phyloP scores from a whole-genome alignment of 805 yeast species.

The Spathaspora sp. region DNA sequence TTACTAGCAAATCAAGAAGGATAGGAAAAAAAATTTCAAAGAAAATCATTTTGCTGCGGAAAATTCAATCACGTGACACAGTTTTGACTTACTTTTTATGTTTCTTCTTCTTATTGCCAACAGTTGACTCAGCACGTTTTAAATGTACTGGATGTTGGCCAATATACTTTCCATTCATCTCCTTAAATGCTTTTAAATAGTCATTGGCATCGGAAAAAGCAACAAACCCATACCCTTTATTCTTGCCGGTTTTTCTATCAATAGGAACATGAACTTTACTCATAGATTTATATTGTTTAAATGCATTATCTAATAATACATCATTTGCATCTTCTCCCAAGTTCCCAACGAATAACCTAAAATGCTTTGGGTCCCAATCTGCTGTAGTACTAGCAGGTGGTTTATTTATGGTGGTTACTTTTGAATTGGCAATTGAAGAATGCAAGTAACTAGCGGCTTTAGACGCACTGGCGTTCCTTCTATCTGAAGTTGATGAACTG shows the following conservation, averaged over 20 bases:
- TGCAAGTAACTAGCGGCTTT: slow-evolving; percentile 44
- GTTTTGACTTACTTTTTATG: not conserved
- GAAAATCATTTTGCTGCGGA: not conserved
- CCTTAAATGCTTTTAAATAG: slow-evolving; percentile 66
- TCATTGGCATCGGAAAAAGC: slow-evolving; percentile 64
- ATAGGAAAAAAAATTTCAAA: not conserved
- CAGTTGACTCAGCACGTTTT: slow-evolving; percentile 53
- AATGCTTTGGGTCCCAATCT: slow-evolving; percentile 71
- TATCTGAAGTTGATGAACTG: slow-evolving; percentile 40
- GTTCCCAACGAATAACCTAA: slow-evolving; percentile 72
- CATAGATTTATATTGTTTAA: slow-evolving; percentile 49
- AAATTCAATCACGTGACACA: not conserved
- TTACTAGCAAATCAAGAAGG: not conserved
- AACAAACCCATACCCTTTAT: slow-evolving; percentile 74
- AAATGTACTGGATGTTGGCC: slow-evolving; percentile 72
- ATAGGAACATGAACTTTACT: slow-evolving; percentile 58
- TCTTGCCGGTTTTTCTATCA: slow-evolving; percentile 43
- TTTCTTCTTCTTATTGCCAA: slow-evolving; percentile 7
- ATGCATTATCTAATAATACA: slow-evolving; percentile 50
- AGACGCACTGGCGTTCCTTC: slow-evolving; percentile 51
- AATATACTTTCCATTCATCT: slow-evolving; percentile 71
- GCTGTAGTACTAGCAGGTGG: slow-evolving; percentile 15
- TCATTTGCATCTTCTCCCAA: slow-evolving; percentile 66
- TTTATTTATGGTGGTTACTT: slow-evolving; percentile 8
- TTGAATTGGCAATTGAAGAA: slow-evolving; percentile 11